Evolutionary conservation across 805 yeast species (phyloP).

Genomic region (Kockiozyma suomiensis): DNA sequence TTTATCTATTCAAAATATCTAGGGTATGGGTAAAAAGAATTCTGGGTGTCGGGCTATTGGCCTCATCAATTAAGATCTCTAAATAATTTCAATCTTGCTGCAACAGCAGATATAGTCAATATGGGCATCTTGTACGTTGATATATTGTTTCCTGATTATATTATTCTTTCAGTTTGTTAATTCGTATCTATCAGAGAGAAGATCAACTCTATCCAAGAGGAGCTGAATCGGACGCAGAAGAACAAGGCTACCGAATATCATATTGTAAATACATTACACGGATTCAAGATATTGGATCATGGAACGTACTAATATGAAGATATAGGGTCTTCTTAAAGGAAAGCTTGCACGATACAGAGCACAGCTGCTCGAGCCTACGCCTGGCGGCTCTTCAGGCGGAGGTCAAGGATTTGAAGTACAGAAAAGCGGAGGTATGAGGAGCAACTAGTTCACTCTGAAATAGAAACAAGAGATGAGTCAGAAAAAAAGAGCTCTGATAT

Average conservation of each 20-base stretch:
- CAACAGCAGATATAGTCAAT: too few relatives aligned
- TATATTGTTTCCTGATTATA: not conserved
- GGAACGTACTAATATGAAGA: not conserved
- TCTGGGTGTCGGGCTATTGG: not conserved
- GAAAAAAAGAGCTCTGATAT: too few relatives aligned
- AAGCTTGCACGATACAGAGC: constrained; percentile 85
- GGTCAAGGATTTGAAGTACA: constrained; percentile 93
- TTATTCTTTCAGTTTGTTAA: not conserved
- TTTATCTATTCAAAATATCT: not conserved
- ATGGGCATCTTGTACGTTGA: constrained; percentile 24
- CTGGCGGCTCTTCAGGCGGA: constrained; percentile 65
- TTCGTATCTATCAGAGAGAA: constrained; percentile 20
- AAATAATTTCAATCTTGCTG: too few relatives aligned
- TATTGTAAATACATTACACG: constrained; percentile 50
- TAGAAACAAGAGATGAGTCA: too few relatives aligned
- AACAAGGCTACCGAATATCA: constrained; percentile 98
- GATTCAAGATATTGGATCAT: not conserved
- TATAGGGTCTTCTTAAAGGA: constrained; percentile 74
- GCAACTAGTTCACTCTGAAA: too few relatives aligned
- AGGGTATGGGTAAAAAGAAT: not conserved
- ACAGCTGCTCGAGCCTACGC: constrained; percentile 87
- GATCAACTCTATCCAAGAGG: constrained; percentile 72
- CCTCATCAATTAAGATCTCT: too few relatives aligned
- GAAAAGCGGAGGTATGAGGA: constrained; percentile 71
- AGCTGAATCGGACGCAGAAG: constrained; percentile 92